phyloP scores from a whole-genome alignment of 2,329 filamentous ascomycete genomes.

The Talaromyces sp. region DNA sequence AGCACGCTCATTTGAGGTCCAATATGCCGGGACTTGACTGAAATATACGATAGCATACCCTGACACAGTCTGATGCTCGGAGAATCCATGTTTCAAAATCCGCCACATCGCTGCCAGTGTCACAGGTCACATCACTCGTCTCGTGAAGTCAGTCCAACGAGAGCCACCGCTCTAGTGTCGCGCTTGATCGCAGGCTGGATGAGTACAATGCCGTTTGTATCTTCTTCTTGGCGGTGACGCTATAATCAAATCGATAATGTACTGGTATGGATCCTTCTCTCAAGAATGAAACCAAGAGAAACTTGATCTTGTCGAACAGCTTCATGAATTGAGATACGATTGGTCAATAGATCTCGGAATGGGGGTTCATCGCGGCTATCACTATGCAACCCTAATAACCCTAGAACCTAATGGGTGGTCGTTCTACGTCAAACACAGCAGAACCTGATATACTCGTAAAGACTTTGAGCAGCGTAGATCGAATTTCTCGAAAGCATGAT shows the following conservation, averaged over 20 bases:
- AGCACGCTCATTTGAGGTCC: slow-evolving; percentile 16
- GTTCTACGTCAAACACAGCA: neutral
- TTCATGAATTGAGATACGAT: neutral
- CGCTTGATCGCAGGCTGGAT: slow-evolving; percentile 16
- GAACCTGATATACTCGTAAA: neutral
- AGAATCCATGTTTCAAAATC: slow-evolving; percentile 15
- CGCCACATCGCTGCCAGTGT: slow-evolving; percentile 17
- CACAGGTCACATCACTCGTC: slow-evolving; percentile 18
- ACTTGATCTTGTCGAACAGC: neutral
- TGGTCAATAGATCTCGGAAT: neutral
- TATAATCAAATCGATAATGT: slow-evolving; percentile 17
- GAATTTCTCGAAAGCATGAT: neutral
- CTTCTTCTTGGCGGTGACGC: slow-evolving; percentile 18
- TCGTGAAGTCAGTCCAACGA: slow-evolving; percentile 20
- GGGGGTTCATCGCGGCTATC: neutral
- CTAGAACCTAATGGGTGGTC: neutral
- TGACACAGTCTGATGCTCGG: neutral
- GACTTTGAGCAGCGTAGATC: neutral
- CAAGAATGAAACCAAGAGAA: neutral
- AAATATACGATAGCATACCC: slow-evolving; percentile 11
- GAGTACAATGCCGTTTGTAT: slow-evolving; percentile 18
- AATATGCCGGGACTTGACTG: slow-evolving; percentile 12
- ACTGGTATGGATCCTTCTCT: slow-evolving; percentile 14
- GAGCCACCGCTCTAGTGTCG: slow-evolving; percentile 18
- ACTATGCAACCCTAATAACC: neutral